A percentile compares a stretch with the other conserved stretches of the same genome.
Conservation (phyloP, 2,329 filamentous ascomycete species). For the Ophiocordyceps camponoti-leonardi region DNA sequence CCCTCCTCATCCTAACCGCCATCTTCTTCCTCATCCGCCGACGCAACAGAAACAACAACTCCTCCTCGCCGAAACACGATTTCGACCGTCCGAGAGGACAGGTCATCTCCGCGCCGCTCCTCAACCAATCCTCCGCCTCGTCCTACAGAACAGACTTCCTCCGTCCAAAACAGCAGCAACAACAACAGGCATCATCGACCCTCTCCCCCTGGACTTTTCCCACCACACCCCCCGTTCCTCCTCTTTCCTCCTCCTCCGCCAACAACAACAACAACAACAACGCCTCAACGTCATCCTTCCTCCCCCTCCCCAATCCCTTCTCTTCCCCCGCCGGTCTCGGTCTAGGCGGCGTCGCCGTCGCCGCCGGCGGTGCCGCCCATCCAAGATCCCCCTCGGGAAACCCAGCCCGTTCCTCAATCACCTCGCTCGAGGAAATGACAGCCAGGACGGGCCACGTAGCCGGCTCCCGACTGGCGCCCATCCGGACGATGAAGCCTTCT, state of each 20-base stretch:
- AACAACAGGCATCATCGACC: background rate
- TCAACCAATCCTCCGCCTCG: conserved; percentile 15
- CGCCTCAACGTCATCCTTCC: conserved; percentile 10
- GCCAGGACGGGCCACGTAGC: conserved; percentile 11
- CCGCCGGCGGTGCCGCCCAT: conserved; percentile 1
- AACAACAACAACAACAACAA: conserved; percentile 3
- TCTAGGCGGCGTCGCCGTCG: conserved; percentile 3
- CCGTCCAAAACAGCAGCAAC: conserved; percentile 16
- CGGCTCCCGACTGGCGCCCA: conserved; percentile 14
- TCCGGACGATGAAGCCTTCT: conserved; percentile 20
- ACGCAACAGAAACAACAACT: background rate
- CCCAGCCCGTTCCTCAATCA: conserved; percentile 5
- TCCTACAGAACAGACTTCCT: conserved; percentile 34
- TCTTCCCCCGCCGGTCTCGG: conserved; percentile 10
- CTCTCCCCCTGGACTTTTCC: too few relatives aligned
- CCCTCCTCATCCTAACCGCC: conserved; percentile 21
- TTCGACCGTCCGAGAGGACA: conserved; percentile 8
- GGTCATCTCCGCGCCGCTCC: conserved; percentile 40
- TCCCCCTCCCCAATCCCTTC: conserved; percentile 20
- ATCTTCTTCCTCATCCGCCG: conserved; percentile 21
- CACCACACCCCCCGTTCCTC: conserved; percentile 1
- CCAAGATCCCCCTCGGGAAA: conserved; percentile 2
- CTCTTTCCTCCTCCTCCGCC: conserved; percentile 1
- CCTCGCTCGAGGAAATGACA: conserved; percentile 10
- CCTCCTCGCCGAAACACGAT: background rate